Conservation (phyloP, 2,329 filamentous ascomycete genomes). For the Scedosporium boydii region DNA sequence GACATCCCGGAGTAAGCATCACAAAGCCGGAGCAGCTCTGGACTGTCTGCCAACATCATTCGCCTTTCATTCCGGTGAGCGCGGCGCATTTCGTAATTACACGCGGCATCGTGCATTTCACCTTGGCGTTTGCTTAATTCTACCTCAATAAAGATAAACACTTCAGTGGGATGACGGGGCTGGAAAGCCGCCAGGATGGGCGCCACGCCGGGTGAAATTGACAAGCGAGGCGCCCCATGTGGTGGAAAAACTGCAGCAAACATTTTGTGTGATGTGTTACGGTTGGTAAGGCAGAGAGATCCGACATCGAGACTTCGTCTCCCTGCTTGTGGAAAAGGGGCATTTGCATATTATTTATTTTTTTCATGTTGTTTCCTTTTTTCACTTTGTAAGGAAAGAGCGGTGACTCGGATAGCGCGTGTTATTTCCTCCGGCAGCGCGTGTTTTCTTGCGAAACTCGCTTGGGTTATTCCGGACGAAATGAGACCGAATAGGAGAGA, state of each 20-base stretch:
- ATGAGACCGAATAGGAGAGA: neutral
- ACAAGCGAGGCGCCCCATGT: neutral
- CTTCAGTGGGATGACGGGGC: neutral
- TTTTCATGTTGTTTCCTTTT: neutral
- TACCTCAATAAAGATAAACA: too few species aligned
- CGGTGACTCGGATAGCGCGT: neutral
- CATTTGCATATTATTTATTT: neutral
- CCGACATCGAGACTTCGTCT: neutral
- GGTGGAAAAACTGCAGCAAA: neutral
- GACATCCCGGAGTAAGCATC: too few species aligned
- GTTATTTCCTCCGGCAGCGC: neutral
- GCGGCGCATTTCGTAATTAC: too few species aligned
- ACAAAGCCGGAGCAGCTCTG: too few species aligned
- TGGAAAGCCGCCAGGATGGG: neutral
- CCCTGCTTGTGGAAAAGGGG: neutral
- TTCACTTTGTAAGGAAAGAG: neutral
- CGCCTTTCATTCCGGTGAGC: too few species aligned
- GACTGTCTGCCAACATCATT: too few species aligned
- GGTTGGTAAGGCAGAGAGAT: neutral
- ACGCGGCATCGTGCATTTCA: too few species aligned
- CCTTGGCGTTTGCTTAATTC: too few species aligned
- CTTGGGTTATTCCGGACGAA: neutral
- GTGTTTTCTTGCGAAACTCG: neutral
- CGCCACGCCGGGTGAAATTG: neutral
- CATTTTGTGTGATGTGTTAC: neutral